phyloP scores from a whole-genome alignment of 139 green algal species.

The Chlorella sp. region DNA sequence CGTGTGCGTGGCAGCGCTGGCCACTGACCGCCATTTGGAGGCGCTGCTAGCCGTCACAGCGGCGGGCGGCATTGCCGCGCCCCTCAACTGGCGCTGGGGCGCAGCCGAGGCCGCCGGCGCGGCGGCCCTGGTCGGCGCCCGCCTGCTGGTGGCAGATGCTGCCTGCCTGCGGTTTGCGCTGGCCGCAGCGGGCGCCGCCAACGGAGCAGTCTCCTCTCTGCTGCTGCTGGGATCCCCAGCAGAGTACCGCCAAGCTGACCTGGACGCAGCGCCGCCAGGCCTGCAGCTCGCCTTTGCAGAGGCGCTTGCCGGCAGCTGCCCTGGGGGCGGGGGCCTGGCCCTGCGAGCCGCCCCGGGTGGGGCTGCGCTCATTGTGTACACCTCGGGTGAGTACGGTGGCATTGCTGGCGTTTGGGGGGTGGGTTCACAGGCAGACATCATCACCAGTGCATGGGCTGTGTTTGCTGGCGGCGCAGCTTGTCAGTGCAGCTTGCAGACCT shows the following conservation, averaged over 20 bases:
- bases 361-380: slow-evolving; percentile 25
- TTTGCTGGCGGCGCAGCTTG: slow-evolving; percentile 33
- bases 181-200: background rate
- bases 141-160: slow-evolving; percentile 21
- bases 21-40: slow-evolving; percentile 55
- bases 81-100: slow-evolving; percentile 75
- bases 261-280: background rate
- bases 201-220: background rate
- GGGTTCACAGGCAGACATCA: too few species aligned
- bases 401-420: too few species aligned
- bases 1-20: slow-evolving; percentile 52
- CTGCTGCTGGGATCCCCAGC: slow-evolving; percentile 24
- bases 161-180: slow-evolving; percentile 33
- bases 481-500: background rate
- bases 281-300: slow-evolving; percentile 24
- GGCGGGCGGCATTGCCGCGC: slow-evolving; percentile 70
- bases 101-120: slow-evolving; percentile 21
- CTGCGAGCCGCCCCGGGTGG: slow-evolving; percentile 16
- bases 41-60: slow-evolving; percentile 65
- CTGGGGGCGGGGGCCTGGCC: background rate
- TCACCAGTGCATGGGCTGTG: too few species aligned
- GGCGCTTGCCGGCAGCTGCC: background rate
- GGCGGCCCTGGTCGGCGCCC: background rate
- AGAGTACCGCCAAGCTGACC: background rate
- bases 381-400: slow-evolving; percentile 7